These are phyloP conservation scores for Entophlyctis luteolus DNA, from an alignment of 192 early-diverging fungal species.

Conservation along the genomic window DNA sequence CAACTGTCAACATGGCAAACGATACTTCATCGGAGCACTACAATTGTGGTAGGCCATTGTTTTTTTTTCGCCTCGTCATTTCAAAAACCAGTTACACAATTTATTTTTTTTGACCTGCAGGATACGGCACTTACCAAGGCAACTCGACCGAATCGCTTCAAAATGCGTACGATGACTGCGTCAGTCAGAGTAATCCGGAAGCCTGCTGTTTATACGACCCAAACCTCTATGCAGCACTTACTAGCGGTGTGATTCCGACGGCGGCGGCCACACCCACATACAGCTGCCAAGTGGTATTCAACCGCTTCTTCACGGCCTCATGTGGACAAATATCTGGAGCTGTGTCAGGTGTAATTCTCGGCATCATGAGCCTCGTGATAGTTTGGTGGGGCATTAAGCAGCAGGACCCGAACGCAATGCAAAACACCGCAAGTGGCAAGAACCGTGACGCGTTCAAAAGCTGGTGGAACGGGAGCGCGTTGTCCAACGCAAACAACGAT, in stretches of 20 bases:
- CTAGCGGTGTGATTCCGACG: not conserved
- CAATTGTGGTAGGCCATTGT: not conserved
- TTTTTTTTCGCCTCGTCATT: too few species aligned
- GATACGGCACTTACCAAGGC: conserved; percentile 3
- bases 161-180: not conserved
- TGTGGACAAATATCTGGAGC: conserved; percentile 15
- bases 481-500: too few species aligned
- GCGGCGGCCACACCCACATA: not conserved
- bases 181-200: not conserved
- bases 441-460: too few species aligned
- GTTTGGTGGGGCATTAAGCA: conserved; percentile 1
- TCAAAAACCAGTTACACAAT: too few species aligned
- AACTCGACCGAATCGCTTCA: not conserved
- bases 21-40: not conserved
- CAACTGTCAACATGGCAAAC: not conserved
- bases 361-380: not conserved
- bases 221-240: not conserved
- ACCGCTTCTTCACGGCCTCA: not conserved
- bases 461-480: too few species aligned
- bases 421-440: not conserved
- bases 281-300: conserved; percentile 3
- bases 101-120: too few species aligned
- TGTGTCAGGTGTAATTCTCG: not conserved
- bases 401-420: conserved; percentile 15
- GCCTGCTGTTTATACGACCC: conserved; percentile 9